These are phyloP conservation scores for Tulasnella sp. DNA, from an alignment of 768 basidiomycete genomes.

Conservation along the genomic window DNA sequence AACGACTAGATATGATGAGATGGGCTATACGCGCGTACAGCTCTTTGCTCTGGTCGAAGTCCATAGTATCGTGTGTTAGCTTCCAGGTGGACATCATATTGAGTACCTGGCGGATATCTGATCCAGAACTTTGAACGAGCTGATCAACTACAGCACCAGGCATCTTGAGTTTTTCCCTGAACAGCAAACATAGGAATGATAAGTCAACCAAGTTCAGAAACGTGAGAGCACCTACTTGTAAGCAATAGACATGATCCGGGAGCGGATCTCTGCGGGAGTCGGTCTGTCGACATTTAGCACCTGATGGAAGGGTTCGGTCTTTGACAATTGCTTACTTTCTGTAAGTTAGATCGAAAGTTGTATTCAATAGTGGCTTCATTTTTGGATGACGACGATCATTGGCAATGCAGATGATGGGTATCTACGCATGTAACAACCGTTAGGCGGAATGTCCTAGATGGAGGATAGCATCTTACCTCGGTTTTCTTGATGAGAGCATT, in stretches of 20 bases:
- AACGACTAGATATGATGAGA: background rate
- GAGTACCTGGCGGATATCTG: constrained; percentile 92
- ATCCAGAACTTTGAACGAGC: constrained; percentile 75
- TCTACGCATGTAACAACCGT: too few species aligned
- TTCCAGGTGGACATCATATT: constrained; percentile 99
- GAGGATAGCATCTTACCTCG: constrained; percentile 38
- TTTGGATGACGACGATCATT: constrained; percentile 83
- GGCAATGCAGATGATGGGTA: constrained; percentile 95
- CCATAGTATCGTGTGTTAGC: constrained; percentile 64
- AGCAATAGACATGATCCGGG: constrained; percentile 72
- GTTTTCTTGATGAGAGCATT: constrained; percentile 88
- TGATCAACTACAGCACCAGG: constrained; percentile 86
- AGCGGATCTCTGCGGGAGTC: constrained; percentile 58
- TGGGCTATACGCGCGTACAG: constrained; percentile 42
- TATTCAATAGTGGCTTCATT: constrained; percentile 67
- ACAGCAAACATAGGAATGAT: too few species aligned
- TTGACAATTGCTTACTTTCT: constrained; percentile 40
- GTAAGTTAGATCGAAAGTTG: constrained; percentile 67
- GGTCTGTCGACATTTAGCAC: constrained; percentile 65
- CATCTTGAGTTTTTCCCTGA: constrained; percentile 86
- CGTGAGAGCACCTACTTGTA: constrained; percentile 54
- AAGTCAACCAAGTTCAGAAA: background rate
- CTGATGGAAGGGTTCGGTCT: constrained; percentile 8
- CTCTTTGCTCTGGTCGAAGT: constrained; percentile 83
- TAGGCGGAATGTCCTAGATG: background rate